These are phyloP conservation scores for Fusarium scirpi DNA, from an alignment of 2,329 filamentous ascomycete genomes.

Conservation along the genomic window DNA sequence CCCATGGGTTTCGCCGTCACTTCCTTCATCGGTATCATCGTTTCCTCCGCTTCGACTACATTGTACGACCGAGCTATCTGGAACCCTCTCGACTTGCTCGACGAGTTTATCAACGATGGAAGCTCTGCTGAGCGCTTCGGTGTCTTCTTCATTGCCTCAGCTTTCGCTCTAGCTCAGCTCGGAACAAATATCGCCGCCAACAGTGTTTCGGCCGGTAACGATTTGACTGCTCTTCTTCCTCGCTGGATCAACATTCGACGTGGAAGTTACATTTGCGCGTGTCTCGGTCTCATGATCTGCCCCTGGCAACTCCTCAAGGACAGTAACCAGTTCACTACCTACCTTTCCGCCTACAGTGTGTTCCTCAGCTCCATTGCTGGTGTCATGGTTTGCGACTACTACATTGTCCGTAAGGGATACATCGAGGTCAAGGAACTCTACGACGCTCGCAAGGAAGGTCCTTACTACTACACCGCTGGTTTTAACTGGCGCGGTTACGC, in stretches of 20 bases:
- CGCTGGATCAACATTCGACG: constrained; percentile 87
- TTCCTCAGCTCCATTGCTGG: constrained; percentile 94
- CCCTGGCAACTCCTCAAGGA: constrained; percentile 82
- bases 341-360: constrained; percentile 90
- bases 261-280: constrained; percentile 86
- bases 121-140: constrained; percentile 77
- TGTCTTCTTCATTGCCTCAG: constrained; percentile 77
- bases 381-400: constrained; percentile 92
- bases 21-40: constrained; percentile 85
- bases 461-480: constrained; percentile 80
- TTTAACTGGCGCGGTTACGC: constrained; percentile 86
- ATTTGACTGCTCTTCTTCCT: constrained; percentile 83
- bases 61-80: constrained; percentile 77
- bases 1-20: constrained; percentile 80
- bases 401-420: constrained; percentile 84
- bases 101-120: constrained; percentile 75
- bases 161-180: constrained; percentile 82
- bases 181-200: constrained; percentile 92
- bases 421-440: constrained; percentile 84
- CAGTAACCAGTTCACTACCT: constrained; percentile 89
- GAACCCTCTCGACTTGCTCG: constrained; percentile 77
- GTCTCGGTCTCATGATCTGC: constrained; percentile 85
- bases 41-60: constrained; percentile 77
- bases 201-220: constrained; percentile 84
- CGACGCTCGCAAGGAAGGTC: constrained; percentile 72